Base-by-base conservation (phyloP, 352 stramenopile species). In the Phytopythium ostracodes region DNA sequence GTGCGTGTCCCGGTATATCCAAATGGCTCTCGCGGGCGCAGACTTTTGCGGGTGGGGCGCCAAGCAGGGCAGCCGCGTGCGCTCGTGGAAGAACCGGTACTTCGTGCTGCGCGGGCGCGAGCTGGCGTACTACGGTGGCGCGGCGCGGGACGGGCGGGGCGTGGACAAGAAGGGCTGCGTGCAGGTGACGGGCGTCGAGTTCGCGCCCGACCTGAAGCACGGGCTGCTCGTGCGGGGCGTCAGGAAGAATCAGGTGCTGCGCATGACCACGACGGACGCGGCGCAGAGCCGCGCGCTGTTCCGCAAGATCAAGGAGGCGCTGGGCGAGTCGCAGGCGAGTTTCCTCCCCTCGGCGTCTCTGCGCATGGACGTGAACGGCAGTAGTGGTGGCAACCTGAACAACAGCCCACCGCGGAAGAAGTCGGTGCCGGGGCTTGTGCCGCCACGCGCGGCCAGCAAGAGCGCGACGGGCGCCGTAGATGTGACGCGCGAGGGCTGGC, bases 1-100 rank as follows among this genome's bases (percentile, higher is more conserved):
- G 29, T 33, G 29, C n/a, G n/a, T n/a, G n/a, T n/a, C n/a, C n/a
- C n/a, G n/a, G n/a, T n/a, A n/a, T 14, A n/a, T n/a, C 25, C 10
- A 17, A 18, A 57, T 42, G 27, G 31, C 51, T 18, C 20, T 46
- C 17, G 29, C 33, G 29, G 51, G 31, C 31, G 51, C 7, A 1
- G 51, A 42, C 27, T 88, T 79, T 52, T 72, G 73, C 20, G 83
- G 76, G 24, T 92, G 81, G 81, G 79, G 78, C 49, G 73, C 75
- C 56, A 92, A 92, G 68, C 75, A 89, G 49, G 83, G 83, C 65
- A 88, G 79, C 65, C 85, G 84, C 51, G 70, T 89, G 61, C 72
- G 72, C 36, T 81, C 72, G 29, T 92, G 83, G 83, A 92, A 92
- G 68, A 75, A 76, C 31, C 79, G 83, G 43, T 92, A 84, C 67